Evolutionary conservation across 2,329 filamentous ascomycete species (phyloP).

Genomic region (Aspergillus novofumigatus): DNA sequence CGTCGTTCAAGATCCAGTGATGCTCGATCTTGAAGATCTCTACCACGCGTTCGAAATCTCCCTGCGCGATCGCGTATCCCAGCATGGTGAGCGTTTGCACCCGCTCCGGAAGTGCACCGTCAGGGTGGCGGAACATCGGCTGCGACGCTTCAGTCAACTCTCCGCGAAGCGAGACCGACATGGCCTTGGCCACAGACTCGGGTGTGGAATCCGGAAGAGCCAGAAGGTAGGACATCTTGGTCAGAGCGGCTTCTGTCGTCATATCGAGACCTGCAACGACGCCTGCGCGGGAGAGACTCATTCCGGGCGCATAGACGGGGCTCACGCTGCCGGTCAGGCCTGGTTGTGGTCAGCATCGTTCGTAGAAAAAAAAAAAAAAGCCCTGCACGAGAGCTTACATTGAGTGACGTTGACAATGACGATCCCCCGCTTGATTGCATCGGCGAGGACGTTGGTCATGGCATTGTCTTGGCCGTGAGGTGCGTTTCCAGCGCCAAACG

Average conservation of each 20-base stretch:
- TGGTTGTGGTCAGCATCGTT: conserved; percentile 22
- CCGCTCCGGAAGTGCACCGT: conserved; percentile 53
- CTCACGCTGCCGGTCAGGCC: conserved; percentile 66
- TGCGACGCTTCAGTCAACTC: conserved; percentile 75
- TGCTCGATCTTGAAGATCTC: conserved; percentile 66
- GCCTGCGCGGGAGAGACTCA: conserved; percentile 73
- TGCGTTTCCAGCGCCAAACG: conserved; percentile 89
- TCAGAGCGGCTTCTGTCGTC: conserved; percentile 85
- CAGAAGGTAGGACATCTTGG: conserved; percentile 83
- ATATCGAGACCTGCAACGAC: conserved; percentile 87
- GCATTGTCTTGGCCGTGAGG: conserved; percentile 76
- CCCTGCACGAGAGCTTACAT: conserved; percentile 54
- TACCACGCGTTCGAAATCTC: conserved; percentile 61
- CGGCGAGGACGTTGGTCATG: conserved; percentile 71
- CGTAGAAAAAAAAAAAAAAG: conserved; percentile 42
- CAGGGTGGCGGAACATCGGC: conserved; percentile 72
- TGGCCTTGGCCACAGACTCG: conserved; percentile 63
- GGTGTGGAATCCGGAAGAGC: conserved; percentile 62
- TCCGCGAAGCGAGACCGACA: conserved; percentile 72
- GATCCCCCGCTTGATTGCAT: conserved; percentile 73
- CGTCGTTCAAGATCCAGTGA: conserved; percentile 65
- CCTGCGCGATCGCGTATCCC: conserved; percentile 73
- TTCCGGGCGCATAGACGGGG: conserved; percentile 72
- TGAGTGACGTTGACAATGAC: conserved; percentile 90
- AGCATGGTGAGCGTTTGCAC: conserved; percentile 68